Conservation (phyloP, 306 rosid species). For the Medicago lupulina region DNA sequence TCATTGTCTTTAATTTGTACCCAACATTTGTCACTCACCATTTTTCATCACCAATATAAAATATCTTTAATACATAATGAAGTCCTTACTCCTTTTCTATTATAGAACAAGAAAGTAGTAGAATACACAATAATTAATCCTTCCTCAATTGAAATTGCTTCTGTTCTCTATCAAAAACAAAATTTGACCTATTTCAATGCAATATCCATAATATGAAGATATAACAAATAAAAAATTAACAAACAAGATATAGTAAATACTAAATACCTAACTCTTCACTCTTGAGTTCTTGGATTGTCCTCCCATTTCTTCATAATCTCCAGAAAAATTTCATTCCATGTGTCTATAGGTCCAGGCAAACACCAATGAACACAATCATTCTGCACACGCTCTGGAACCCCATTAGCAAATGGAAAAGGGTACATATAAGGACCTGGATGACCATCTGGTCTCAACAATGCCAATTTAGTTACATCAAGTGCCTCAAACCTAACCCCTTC, state of each 20-base stretch:
- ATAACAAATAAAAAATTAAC: slow-evolving; percentile 30
- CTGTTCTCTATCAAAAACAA: slow-evolving; percentile 25
- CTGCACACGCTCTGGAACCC: slow-evolving; percentile 66
- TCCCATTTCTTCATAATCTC: slow-evolving; percentile 65
- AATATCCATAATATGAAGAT: slow-evolving; percentile 30
- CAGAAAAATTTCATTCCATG: slow-evolving; percentile 87
- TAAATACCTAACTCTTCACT: slow-evolving; percentile 43
- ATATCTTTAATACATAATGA: not conserved
- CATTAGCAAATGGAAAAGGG: slow-evolving; percentile 75
- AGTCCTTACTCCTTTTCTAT: slow-evolving; percentile 11
- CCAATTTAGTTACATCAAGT: slow-evolving; percentile 72
- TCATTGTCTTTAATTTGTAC: slow-evolving; percentile 11
- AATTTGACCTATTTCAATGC: slow-evolving; percentile 12
- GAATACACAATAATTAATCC: slow-evolving; percentile 22
- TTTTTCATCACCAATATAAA: slow-evolving; percentile 21
- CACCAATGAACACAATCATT: slow-evolving; percentile 99
- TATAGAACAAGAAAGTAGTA: not conserved
- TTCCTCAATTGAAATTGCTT: slow-evolving; percentile 19
- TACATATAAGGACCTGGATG: slow-evolving; percentile 95
- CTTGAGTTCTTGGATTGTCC: slow-evolving; percentile 32
- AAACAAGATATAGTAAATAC: not conserved
- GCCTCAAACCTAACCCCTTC: slow-evolving; percentile 59
- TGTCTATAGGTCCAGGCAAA: slow-evolving; percentile 87
- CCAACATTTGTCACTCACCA: slow-evolving; percentile 15
- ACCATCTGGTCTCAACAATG: slow-evolving; percentile 85